Evolutionary conservation across 306 rosid species (phyloP).

Genomic region (Malus asiatica): DNA sequence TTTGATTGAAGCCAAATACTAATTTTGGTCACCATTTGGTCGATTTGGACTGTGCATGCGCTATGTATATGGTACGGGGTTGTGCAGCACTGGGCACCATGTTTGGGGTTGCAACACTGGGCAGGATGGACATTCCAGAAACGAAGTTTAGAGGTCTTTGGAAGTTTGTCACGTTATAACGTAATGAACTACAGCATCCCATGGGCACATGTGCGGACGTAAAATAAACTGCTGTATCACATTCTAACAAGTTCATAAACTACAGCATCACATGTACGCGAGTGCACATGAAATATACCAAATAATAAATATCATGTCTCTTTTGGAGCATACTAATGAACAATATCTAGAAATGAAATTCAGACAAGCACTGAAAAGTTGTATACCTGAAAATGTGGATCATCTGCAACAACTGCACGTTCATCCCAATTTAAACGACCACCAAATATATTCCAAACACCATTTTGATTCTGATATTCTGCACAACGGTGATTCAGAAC

Average conservation of each 20-base stretch:
- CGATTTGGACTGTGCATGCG: not conserved
- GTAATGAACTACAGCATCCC: not conserved
- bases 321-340: not conserved
- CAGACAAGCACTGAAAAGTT: not conserved
- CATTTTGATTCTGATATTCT: slow-evolving; percentile 64
- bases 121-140: not conserved
- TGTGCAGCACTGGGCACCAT: not conserved
- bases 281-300: not conserved
- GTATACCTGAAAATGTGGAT: slow-evolving; percentile 96
- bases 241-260: not conserved
- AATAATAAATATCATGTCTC: not conserved
- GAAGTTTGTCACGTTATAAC: not conserved
- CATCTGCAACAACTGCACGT: slow-evolving; percentile 92
- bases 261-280: not conserved
- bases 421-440: slow-evolving; percentile 95
- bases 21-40: not conserved
- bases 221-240: not conserved
- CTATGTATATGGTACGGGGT: not conserved
- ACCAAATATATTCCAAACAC: slow-evolving; percentile 94
- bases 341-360: not conserved
- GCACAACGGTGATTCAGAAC: slow-evolving; percentile 99
- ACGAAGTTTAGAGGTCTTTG: not conserved
- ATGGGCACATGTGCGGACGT: not conserved
- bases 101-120: not conserved
- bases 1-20: not conserved